Conservation (phyloP, 2,329 filamentous ascomycete genomes). For the Tothia fuscella region DNA sequence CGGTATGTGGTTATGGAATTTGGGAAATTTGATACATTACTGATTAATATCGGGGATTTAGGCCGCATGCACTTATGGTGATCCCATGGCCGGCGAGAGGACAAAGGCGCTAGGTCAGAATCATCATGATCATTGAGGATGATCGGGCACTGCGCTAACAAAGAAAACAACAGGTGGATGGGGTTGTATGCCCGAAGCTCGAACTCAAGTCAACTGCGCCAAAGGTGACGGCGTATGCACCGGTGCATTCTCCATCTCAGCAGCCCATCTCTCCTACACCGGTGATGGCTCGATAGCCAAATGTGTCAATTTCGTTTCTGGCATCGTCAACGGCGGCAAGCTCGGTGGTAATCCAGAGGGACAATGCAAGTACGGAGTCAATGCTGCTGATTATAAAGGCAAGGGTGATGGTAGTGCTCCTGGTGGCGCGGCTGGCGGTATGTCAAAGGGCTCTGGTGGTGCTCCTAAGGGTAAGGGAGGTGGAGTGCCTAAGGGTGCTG, state of each 20-base stretch:
- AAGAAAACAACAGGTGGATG: background rate
- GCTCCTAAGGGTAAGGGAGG: background rate
- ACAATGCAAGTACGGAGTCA: background rate
- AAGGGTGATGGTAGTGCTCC: background rate
- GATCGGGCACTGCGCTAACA: no score
- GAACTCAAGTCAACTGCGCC: conserved; percentile 4
- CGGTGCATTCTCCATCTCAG: conserved; percentile 3
- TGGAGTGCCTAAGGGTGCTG: background rate
- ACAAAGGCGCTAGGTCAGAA: conserved; percentile 2
- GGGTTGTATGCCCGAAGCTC: conserved; percentile 1
- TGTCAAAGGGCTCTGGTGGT: background rate
- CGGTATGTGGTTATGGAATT: background rate
- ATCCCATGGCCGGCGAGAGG: background rate
- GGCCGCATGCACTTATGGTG: conserved; percentile 7
- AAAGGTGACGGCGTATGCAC: conserved; percentile 4
- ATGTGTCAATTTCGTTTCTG: background rate
- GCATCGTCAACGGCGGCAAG: background rate
- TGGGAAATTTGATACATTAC: background rate
- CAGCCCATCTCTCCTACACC: conserved; percentile 4
- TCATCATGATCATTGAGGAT: no score
- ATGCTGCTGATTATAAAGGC: background rate
- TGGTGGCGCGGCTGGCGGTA: background rate
- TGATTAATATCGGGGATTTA: no score
- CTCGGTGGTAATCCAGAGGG: background rate
- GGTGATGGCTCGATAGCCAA: conserved; percentile 2